These are phyloP conservation scores for Tolypocladium tropicale DNA, from an alignment of 2,329 filamentous ascomycete species.

Conservation along the genomic window DNA sequence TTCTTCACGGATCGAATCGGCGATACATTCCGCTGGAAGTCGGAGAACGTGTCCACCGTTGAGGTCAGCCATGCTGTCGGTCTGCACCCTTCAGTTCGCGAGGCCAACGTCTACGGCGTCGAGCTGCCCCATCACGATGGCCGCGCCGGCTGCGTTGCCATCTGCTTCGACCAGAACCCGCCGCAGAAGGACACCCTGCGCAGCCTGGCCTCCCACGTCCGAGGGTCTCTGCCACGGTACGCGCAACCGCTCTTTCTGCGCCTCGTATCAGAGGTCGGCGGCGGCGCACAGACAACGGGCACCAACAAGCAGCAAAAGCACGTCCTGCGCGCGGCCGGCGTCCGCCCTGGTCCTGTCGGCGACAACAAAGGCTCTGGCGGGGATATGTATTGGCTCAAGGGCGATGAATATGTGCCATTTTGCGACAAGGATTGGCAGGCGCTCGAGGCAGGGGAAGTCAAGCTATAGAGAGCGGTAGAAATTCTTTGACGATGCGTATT, in stretches of 20 bases:
- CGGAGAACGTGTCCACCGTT: slow-evolving; percentile 71
- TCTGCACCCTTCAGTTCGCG: slow-evolving; percentile 52
- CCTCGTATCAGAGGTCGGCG: slow-evolving; percentile 43
- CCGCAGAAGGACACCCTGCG: slow-evolving; percentile 35
- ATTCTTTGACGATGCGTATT: not conserved
- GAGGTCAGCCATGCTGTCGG: slow-evolving; percentile 73
- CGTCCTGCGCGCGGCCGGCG: slow-evolving; percentile 59
- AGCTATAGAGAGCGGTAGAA: slow-evolving; percentile 37
- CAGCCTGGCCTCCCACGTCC: slow-evolving; percentile 51
- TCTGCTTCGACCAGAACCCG: slow-evolving; percentile 45
- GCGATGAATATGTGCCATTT: slow-evolving; percentile 59
- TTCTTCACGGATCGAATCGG: slow-evolving; percentile 77
- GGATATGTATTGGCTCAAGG: slow-evolving; percentile 55
- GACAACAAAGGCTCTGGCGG: slow-evolving; percentile 19
- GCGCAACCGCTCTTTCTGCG: slow-evolving; percentile 72
- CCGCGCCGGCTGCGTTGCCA: slow-evolving; percentile 68
- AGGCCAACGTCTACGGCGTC: slow-evolving; percentile 84
- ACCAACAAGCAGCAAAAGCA: slow-evolving; percentile 89
- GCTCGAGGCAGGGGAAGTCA: slow-evolving; percentile 58
- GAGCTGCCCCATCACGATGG: slow-evolving; percentile 72
- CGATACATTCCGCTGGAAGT: slow-evolving; percentile 73
- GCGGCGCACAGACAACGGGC: slow-evolving; percentile 57
- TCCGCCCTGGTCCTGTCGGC: slow-evolving; percentile 41
- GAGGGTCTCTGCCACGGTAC: slow-evolving; percentile 54
- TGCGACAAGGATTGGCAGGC: slow-evolving; percentile 55